Conservation (phyloP, 116 monocot species). For the Zostera marina region DNA sequence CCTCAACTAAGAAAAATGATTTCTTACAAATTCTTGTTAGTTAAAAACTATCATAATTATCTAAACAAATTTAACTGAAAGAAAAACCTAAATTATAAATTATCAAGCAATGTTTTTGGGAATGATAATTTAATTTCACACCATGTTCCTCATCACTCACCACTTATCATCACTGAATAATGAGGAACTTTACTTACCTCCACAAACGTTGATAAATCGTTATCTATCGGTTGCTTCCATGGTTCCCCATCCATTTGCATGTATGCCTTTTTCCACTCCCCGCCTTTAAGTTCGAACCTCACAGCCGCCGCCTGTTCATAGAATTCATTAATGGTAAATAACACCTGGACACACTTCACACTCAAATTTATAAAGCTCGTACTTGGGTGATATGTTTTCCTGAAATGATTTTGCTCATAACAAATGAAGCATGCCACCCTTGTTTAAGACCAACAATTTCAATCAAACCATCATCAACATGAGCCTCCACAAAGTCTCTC, state of each 20-base stretch:
- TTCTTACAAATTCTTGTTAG: background rate
- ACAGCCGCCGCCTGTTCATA: constrained; percentile 37
- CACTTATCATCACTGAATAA: constrained; percentile 39
- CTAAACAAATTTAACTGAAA: too few species aligned
- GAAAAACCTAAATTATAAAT: too few species aligned
- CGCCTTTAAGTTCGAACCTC: constrained; percentile 49
- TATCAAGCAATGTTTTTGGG: too few species aligned
- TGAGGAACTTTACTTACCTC: constrained; percentile 41
- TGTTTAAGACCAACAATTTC: constrained; percentile 88
- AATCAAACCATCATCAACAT: constrained; percentile 71
- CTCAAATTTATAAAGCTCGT: background rate
- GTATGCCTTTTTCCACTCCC: constrained; percentile 35
- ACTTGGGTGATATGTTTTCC: constrained; percentile 88
- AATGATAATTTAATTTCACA: background rate
- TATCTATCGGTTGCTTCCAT: constrained; percentile 42
- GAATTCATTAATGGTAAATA: too few species aligned
- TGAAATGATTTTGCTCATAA: constrained; percentile 68
- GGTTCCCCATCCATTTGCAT: constrained; percentile 81
- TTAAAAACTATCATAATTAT: too few species aligned
- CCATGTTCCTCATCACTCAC: background rate
- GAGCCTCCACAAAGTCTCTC: constrained; percentile 80
- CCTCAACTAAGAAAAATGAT: background rate
- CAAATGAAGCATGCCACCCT: constrained; percentile 93
- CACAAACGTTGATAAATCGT: constrained; percentile 38
- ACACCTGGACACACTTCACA: too few species aligned